A percentile compares a stretch with the other conserved stretches of the same genome.
These are phyloP conservation scores for Clavispora santaluciae DNA, from an alignment of 805 yeast genomes.

Conservation along the genomic window DNA sequence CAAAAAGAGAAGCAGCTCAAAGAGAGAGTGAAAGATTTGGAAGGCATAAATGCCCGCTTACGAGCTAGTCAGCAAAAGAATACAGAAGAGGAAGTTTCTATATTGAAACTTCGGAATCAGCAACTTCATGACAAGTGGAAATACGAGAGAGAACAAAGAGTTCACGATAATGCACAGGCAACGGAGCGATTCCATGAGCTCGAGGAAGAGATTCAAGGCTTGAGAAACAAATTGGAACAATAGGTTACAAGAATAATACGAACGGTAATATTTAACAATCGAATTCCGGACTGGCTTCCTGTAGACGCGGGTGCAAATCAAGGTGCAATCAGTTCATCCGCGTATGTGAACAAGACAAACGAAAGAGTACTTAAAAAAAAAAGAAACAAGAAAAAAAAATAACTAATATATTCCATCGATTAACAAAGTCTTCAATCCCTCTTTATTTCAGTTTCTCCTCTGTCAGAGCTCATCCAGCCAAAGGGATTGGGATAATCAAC, in stretches of 20 bases:
- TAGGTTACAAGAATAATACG: background rate
- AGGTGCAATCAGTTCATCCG: background rate
- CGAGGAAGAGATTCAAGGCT: constrained; percentile 46
- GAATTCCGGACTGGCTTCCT: background rate
- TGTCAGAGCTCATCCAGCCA: too few relatives aligned
- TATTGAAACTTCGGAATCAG: constrained; percentile 42
- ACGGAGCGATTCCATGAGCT: constrained; percentile 46
- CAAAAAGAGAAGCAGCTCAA: constrained; percentile 8
- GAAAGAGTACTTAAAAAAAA: too few relatives aligned
- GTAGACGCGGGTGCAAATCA: background rate
- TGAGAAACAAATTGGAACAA: constrained; percentile 23
- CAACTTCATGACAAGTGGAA: constrained; percentile 65
- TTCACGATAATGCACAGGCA: constrained; percentile 56
- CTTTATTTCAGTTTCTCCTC: too few relatives aligned
- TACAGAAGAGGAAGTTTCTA: constrained; percentile 17
- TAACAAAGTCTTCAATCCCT: too few relatives aligned
- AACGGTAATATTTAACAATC: background rate
- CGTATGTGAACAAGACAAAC: too few relatives aligned
- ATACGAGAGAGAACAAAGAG: constrained; percentile 65
- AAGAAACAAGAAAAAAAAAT: too few relatives aligned
- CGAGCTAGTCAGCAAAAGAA: constrained; percentile 7
- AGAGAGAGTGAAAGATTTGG: constrained; percentile 21
- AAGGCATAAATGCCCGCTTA: background rate
- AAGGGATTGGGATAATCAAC: too few relatives aligned
- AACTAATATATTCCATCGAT: too few relatives aligned